Percentiles rank a stretch among this genome's conserved stretches.
Evolutionary conservation across 345 rosid species (phyloP).

Genomic region (Syzygium grande): DNA sequence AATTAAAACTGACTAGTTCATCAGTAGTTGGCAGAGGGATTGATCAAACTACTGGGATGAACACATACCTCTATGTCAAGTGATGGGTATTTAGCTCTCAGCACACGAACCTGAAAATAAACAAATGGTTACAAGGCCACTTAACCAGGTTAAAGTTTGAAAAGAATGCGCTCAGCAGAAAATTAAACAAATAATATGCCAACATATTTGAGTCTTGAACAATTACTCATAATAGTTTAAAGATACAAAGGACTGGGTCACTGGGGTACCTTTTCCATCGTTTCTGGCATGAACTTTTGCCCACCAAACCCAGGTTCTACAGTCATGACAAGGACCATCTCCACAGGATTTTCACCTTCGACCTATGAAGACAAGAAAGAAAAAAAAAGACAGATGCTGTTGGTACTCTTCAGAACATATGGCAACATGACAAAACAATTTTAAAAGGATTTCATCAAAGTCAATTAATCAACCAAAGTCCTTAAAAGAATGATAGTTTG

Average conservation of each 20-base stretch:
- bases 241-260: neutral
- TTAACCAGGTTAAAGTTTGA: neutral
- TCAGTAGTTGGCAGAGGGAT: neutral
- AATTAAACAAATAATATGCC: neutral
- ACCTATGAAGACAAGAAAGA: constrained; percentile 27
- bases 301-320: constrained; percentile 95
- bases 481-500: neutral
- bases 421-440: neutral
- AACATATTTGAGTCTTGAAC: neutral
- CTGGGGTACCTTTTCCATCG: constrained; percentile 67
- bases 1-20: neutral
- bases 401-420: neutral
- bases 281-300: constrained; percentile 82
- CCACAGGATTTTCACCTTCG: constrained; percentile 67
- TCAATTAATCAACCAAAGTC: neutral
- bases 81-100: constrained; percentile 62
- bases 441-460: neutral
- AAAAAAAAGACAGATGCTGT: neutral
- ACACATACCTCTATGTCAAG: constrained; percentile 76
- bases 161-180: neutral
- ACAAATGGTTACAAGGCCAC: neutral
- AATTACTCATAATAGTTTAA: neutral
- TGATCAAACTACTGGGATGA: neutral
- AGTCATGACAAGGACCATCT: constrained; percentile 96
- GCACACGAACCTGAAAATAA: constrained; percentile 35